phyloP scores from a whole-genome alignment of 2,329 filamentous ascomycete species.

The Xylariaceae sp. region DNA sequence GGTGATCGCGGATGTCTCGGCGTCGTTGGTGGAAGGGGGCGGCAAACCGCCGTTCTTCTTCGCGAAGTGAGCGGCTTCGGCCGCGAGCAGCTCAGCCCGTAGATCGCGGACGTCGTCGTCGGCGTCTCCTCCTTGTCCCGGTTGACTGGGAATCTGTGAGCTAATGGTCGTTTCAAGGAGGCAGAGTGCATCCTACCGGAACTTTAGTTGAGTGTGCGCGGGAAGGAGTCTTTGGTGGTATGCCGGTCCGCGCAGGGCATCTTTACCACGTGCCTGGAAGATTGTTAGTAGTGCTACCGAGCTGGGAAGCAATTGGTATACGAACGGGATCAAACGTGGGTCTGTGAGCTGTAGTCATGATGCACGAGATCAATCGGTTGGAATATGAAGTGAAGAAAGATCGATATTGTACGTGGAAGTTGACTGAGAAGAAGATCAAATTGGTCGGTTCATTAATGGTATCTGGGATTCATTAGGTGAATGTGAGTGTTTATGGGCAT shows the following conservation, averaged over 20 bases:
- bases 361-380: not conserved
- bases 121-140: conserved; percentile 82
- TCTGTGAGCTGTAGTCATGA: conserved; percentile 66
- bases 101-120: conserved; percentile 77
- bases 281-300: conserved; percentile 6
- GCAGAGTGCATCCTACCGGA: conserved; percentile 48
- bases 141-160: conserved; percentile 46
- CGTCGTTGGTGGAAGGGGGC: conserved; percentile 39
- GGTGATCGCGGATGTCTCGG: conserved; percentile 34
- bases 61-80: conserved; percentile 80
- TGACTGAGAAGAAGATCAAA: not conserved
- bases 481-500: too few species aligned
- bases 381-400: not conserved
- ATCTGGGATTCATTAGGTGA: not conserved
- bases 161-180: not conserved
- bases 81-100: conserved; percentile 80
- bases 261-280: conserved; percentile 78
- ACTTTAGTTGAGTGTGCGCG: conserved; percentile 89
- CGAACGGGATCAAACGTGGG: conserved; percentile 92
- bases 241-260: conserved; percentile 84
- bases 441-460: not conserved
- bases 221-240: conserved; percentile 96
- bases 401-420: not conserved
- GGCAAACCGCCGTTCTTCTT: conserved; percentile 66
- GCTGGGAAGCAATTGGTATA: not conserved